Evolutionary conservation across 345 rosid genomes (phyloP).

Genomic region (Melaleuca alternifolia): DNA sequence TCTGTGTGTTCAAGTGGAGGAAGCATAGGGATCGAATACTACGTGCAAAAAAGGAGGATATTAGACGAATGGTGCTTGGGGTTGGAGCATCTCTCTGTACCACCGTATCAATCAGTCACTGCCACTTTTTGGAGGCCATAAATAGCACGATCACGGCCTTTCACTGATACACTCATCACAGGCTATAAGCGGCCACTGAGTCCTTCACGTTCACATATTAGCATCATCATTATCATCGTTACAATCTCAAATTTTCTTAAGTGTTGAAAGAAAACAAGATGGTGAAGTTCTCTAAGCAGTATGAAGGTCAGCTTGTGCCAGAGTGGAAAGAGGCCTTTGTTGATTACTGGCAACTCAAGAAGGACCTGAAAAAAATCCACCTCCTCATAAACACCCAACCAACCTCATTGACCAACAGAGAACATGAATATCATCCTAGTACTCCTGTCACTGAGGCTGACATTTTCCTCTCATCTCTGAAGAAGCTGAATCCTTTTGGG

Average conservation of each 20-base stretch:
- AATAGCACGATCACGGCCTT: slow-evolving; percentile 20
- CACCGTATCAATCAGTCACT: slow-evolving; percentile 22
- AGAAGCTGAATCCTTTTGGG: slow-evolving; percentile 21
- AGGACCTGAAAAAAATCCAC: slow-evolving; percentile 58
- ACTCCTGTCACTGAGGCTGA: neutral
- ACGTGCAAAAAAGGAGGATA: neutral
- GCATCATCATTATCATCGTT: neutral
- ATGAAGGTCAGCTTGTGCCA: slow-evolving; percentile 89
- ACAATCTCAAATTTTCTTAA: neutral
- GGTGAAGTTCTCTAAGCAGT: slow-evolving; percentile 89
- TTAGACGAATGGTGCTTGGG: neutral
- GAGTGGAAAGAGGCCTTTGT: slow-evolving; percentile 99
- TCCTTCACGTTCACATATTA: slow-evolving; percentile 3
- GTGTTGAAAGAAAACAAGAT: slow-evolving; percentile 13
- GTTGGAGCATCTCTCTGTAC: slow-evolving; percentile 51
- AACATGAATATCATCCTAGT: neutral
- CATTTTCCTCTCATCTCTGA: slow-evolving; percentile 35
- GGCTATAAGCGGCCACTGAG: neutral
- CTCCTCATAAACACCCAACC: slow-evolving; percentile 2
- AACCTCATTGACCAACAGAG: neutral
- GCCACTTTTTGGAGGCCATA: slow-evolving; percentile 22
- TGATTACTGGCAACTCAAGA: slow-evolving; percentile 87
- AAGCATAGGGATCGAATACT: neutral
- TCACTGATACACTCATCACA: neutral
- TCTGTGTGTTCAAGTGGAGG: slow-evolving; percentile 1